Evolutionary conservation across 2,329 filamentous ascomycete species (phyloP).

Genomic region (Calonectria montana): DNA sequence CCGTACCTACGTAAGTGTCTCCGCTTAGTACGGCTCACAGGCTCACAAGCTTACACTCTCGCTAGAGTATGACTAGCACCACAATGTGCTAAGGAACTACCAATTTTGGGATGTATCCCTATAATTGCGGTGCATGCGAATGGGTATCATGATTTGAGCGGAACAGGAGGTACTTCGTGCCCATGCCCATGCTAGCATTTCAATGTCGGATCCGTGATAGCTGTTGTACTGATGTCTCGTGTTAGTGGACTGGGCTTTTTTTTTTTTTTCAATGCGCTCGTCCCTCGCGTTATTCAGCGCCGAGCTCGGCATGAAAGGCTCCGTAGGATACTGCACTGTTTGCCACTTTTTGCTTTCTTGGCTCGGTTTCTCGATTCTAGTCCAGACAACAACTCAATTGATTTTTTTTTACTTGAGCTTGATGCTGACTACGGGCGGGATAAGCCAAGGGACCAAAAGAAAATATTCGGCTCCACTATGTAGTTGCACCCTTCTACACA

Average conservation of each 20-base stretch:
- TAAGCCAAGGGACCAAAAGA: background rate
- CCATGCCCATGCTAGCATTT: background rate
- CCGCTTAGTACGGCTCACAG: conserved; percentile 6
- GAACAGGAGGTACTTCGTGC: background rate
- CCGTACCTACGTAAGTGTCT: conserved; percentile 34
- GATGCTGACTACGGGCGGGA: background rate
- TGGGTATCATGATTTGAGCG: conserved; percentile 2
- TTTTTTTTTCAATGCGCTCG: conserved; percentile 20
- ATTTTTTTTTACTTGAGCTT: background rate
- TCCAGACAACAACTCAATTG: conserved; percentile 10
- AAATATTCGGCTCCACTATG: background rate
- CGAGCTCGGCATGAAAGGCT: conserved; percentile 37
- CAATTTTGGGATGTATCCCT: conserved; percentile 9
- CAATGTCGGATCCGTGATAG: background rate
- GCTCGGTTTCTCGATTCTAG: background rate
- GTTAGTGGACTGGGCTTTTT: conserved; percentile 25
- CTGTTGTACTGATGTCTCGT: conserved; percentile 13
- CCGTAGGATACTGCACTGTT: conserved; percentile 18
- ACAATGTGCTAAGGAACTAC: conserved; percentile 31
- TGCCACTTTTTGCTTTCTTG: conserved; percentile 1
- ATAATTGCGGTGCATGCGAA: background rate
- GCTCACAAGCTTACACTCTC: conserved; percentile 9
- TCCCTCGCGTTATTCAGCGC: conserved; percentile 39
- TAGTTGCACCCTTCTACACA: background rate
- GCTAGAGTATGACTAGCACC: conserved; percentile 13